Conservation (phyloP, 768 basidiomycete species). For the Leucosporidium yakuticum region DNA sequence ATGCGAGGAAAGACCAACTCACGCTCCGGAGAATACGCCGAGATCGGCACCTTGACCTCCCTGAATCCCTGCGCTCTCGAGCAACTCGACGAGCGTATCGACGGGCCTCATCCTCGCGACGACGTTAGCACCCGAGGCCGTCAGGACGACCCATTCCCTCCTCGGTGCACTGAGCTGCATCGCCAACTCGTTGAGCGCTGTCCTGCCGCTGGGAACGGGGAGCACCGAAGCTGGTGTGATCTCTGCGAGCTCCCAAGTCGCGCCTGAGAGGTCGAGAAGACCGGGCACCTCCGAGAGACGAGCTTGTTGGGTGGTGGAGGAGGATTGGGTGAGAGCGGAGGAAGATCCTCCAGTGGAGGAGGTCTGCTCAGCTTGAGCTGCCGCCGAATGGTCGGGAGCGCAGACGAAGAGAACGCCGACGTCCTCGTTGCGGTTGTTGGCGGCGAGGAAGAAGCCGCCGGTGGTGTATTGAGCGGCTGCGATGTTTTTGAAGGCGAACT, state of each 20-base stretch:
- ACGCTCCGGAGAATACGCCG: slow-evolving; percentile 81
- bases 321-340: slow-evolving; percentile 10
- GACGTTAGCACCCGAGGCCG: slow-evolving; percentile 76
- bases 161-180: slow-evolving; percentile 69
- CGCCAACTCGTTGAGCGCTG: slow-evolving; percentile 62
- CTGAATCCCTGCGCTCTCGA: slow-evolving; percentile 54
- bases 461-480: slow-evolving; percentile 27
- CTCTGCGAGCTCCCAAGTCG: slow-evolving; percentile 68
- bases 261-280: slow-evolving; percentile 64
- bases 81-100: slow-evolving; percentile 72
- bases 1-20: slow-evolving; percentile 22
- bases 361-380: slow-evolving; percentile 2
- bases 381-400: slow-evolving; percentile 22
- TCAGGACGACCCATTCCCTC: slow-evolving; percentile 77
- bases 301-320: neutral
- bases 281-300: too few relatives aligned
- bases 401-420: slow-evolving; percentile 38
- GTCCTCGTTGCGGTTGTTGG: slow-evolving; percentile 37
- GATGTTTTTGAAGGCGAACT: slow-evolving; percentile 27
- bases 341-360: neutral
- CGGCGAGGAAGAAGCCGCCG: slow-evolving; percentile 34
- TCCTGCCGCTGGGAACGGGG: slow-evolving; percentile 47
- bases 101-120: slow-evolving; percentile 73
- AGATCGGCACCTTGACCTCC: slow-evolving; percentile 61
- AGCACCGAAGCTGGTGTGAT: slow-evolving; percentile 42